Conservation (phyloP, 2,329 filamentous ascomycete genomes). For the Alternaria burnsii region DNA sequence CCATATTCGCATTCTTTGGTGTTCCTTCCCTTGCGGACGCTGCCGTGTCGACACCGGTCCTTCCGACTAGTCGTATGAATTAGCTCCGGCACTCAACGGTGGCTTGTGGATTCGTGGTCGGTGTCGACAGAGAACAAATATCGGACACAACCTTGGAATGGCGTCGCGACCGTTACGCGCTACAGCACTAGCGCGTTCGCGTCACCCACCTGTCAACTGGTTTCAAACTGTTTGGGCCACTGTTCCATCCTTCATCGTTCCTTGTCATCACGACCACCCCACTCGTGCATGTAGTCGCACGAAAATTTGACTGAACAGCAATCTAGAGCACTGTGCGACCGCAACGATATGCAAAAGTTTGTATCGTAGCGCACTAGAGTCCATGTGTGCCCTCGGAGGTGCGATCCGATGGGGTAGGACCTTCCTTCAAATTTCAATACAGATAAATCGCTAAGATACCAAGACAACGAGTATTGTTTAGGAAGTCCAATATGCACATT, state of each 20-base stretch:
- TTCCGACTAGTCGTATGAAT: neutral
- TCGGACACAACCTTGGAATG: neutral
- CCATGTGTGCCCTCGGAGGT: slow-evolving; percentile 4
- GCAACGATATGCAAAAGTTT: neutral
- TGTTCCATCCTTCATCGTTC: slow-evolving; percentile 5
- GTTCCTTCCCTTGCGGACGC: neutral
- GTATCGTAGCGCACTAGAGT: neutral
- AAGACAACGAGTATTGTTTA: slow-evolving; percentile 1
- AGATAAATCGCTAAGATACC: neutral
- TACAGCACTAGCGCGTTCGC: neutral
- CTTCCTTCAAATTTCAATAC: neutral
- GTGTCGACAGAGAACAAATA: neutral
- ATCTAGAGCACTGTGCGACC: neutral
- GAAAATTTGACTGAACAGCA: neutral
- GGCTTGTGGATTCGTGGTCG: neutral
- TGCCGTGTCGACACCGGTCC: neutral
- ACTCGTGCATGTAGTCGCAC: neutral
- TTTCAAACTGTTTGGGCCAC: neutral
- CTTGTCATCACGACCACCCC: neutral
- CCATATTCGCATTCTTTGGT: neutral
- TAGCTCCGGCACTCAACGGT: neutral
- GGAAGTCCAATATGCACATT: neutral
- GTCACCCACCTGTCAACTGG: neutral
- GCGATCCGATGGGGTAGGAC: slow-evolving; percentile 3
- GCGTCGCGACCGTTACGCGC: neutral